phyloP scores from a whole-genome alignment of 305 asterid species.

The Coffea humblotiana region DNA sequence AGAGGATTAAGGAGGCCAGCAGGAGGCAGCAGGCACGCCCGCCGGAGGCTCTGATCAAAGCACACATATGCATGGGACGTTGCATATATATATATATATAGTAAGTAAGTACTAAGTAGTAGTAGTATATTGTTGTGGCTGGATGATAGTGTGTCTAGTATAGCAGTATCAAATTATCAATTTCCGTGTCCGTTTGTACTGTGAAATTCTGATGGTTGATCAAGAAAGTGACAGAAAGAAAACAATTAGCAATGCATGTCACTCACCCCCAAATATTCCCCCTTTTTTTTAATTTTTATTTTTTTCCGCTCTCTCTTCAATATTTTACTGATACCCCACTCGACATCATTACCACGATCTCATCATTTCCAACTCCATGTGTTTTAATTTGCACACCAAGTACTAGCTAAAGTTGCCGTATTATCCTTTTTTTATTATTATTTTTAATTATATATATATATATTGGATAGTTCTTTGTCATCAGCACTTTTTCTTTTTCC shows the following conservation, averaged over 20 bases:
- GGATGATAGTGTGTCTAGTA: too few relatives aligned
- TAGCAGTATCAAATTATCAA: too few relatives aligned
- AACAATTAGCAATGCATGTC: conserved; percentile 45
- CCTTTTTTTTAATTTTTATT: conserved; percentile 9
- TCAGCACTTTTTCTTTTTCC: neutral
- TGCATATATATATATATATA: too few relatives aligned
- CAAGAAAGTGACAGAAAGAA: conserved; percentile 7
- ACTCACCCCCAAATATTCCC: conserved; percentile 65
- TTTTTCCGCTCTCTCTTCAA: conserved; percentile 7
- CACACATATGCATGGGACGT: conserved; percentile 20
- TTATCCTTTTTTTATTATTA: too few relatives aligned
- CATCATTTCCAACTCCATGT: conserved; percentile 35
- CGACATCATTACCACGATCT: conserved; percentile 49
- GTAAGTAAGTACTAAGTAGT: too few relatives aligned
- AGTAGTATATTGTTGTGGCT: too few relatives aligned
- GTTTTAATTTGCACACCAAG: too few relatives aligned
- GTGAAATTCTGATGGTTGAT: too few relatives aligned
- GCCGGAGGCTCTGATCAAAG: conserved; percentile 5
- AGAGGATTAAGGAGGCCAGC: neutral
- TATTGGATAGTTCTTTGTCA: neutral
- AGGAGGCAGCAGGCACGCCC: conserved; percentile 27
- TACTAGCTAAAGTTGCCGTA: too few relatives aligned
- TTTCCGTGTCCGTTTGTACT: neutral
- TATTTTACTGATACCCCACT: conserved; percentile 37
- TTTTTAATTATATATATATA: too few relatives aligned